These are phyloP conservation scores for Hyaloperonospora arabidopsidis DNA, from an alignment of 352 stramenopile genomes.

Conservation along the genomic window DNA sequence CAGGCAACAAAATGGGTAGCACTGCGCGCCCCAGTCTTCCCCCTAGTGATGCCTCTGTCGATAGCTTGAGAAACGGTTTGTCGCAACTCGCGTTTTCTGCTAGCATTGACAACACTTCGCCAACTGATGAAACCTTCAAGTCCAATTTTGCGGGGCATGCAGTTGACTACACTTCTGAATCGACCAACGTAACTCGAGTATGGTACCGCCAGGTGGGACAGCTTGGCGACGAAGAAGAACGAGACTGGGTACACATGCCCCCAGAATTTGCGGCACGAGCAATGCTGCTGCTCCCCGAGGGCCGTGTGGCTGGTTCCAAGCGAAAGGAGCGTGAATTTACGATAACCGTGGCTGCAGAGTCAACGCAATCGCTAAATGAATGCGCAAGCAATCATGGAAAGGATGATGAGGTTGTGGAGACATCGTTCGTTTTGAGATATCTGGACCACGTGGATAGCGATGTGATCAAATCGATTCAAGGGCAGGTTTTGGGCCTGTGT, in stretches of 20 bases:
- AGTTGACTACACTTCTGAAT: constrained; percentile 1
- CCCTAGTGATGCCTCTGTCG: constrained; percentile 4
- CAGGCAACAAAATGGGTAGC: constrained; percentile 20
- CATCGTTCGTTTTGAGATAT: constrained; percentile 57
- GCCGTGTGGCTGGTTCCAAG: constrained; percentile 41
- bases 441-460: constrained; percentile 46
- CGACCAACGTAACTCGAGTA: constrained; percentile 5
- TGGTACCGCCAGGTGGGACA: constrained; percentile 24
- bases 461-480: constrained; percentile 23
- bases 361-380: constrained; percentile 3
- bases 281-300: constrained; percentile 57
- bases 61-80: constrained; percentile 19
- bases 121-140: constrained; percentile 16
- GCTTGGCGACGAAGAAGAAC: constrained; percentile 33
- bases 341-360: constrained; percentile 25
- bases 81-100: constrained; percentile 17
- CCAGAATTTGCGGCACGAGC: constrained; percentile 63
- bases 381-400: constrained; percentile 4
- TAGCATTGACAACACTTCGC: not conserved
- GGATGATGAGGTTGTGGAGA: constrained; percentile 28
- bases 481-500: constrained; percentile 13
- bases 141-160: constrained; percentile 22
- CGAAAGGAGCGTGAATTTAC: constrained; percentile 68
- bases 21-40: constrained; percentile 17
- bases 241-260: constrained; percentile 59